Evolutionary conservation across 495 filamentous ascomycete species (phyloP), one percentile per base, ranked within the genome.

Genomic region (Aspergillus carlsbadensis): DNA sequence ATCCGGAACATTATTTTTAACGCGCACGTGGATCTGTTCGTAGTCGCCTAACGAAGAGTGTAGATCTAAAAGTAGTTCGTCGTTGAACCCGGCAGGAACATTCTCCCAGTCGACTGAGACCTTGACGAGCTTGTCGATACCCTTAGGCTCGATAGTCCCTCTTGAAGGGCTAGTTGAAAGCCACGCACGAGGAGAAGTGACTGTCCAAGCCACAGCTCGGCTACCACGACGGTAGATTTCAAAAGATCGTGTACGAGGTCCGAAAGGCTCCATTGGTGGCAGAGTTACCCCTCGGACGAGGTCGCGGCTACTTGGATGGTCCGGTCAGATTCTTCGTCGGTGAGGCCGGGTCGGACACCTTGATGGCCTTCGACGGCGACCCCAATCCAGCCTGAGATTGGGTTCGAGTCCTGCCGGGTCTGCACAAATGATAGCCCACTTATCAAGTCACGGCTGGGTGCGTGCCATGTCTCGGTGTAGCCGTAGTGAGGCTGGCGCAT

Each of bases 171-270:
- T 81, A 8, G 85, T 70, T 45, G 75, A 78, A 26, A 90, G 76
- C 77, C 84, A 90, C 4, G 77, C 58, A 24, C 77, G 63, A 50
- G 72, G 69, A 1, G 79, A 72, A 5, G 76, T 68, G 24, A 85
- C 74, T 5, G 59, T 77, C 79, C 83, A 91, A 46, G 69, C 66
- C 64, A 86, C 86, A 15, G 71, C 71, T 17, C 75, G 65, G 0
- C 78, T 83, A 31, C 88, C 87, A 26, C 83, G 77, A 31, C 75
- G 79, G 65, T 84, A 91, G 58, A 91, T 74, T 35, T 90, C 87
- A 48, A 90, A 82, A 72, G 78, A 89, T 48, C 85, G 80, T 1
- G 74, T 77, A 7, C 36, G 49, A 0, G 80, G 78, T n/a, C 84
- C 81, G 59, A 86, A 90, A 6, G 81, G 84, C 56, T 84, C 84